A percentile compares a stretch with the other conserved stretches of the same genome.
These are phyloP conservation scores for Phytophthora aleatoria DNA, from an alignment of 352 stramenopile species.

Conservation along the genomic window DNA sequence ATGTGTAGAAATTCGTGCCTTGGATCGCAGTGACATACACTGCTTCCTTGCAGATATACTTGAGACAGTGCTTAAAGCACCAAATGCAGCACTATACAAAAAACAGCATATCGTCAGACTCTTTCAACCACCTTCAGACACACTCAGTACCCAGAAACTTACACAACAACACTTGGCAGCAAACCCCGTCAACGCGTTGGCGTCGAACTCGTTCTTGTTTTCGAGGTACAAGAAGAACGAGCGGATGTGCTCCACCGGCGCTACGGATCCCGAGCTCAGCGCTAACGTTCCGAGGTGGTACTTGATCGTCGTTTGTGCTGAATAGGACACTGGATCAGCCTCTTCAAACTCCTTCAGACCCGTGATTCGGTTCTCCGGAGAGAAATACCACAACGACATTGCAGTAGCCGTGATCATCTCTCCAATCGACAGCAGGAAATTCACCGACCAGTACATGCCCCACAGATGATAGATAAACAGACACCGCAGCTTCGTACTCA, in stretches of 20 bases:
- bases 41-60: slow-evolving; percentile 86
- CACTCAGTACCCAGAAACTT: slow-evolving; percentile 25
- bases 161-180: slow-evolving; percentile 76
- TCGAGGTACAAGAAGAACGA: slow-evolving; percentile 84
- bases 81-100: slow-evolving; percentile 73
- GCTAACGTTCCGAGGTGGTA: slow-evolving; percentile 81
- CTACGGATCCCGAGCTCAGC: slow-evolving; percentile 61
- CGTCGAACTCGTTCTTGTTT: slow-evolving; percentile 81
- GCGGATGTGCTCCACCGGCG: slow-evolving; percentile 66
- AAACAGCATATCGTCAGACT: slow-evolving; percentile 14
- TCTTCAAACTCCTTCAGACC: slow-evolving; percentile 57
- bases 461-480: slow-evolving; percentile 78
- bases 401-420: slow-evolving; percentile 82
- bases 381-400: slow-evolving; percentile 83
- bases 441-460: slow-evolving; percentile 83
- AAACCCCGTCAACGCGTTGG: slow-evolving; percentile 58
- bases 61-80: slow-evolving; percentile 85
- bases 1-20: slow-evolving; percentile 77
- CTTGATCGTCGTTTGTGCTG: slow-evolving; percentile 58
- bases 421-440: slow-evolving; percentile 64
- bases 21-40: slow-evolving; percentile 84
- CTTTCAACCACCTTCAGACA: background rate
- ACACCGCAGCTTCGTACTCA: slow-evolving; percentile 70
- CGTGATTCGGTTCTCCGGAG: slow-evolving; percentile 62
- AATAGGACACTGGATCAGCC: slow-evolving; percentile 69